phyloP scores from a whole-genome alignment of 148 eudicot genomes.

The Spergularia marina region DNA sequence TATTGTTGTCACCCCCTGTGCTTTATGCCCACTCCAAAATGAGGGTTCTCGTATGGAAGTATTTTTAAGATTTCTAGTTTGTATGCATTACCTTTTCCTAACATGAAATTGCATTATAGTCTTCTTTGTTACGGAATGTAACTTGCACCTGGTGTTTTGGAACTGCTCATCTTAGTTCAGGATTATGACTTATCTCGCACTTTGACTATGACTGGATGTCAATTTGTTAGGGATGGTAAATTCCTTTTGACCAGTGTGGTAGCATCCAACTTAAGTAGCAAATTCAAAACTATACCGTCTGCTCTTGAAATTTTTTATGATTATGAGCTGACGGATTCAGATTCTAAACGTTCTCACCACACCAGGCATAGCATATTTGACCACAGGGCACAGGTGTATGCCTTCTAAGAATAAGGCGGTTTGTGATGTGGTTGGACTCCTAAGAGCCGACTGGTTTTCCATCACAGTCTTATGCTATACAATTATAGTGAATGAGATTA shows the following conservation, averaged over 20 bases:
- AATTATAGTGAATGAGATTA: too few relatives aligned
- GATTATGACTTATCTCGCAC: background rate
- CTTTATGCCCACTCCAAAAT: background rate
- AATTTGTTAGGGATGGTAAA: background rate
- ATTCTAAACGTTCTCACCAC: too few relatives aligned
- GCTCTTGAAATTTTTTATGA: background rate
- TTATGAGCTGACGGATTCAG: too few relatives aligned
- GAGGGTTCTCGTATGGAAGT: background rate
- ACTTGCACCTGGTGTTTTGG: background rate
- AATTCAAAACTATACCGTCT: background rate
- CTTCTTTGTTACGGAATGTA: background rate
- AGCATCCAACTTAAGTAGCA: background rate
- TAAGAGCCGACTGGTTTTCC: too few relatives aligned
- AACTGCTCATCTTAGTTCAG: background rate
- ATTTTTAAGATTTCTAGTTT: background rate
- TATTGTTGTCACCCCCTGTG: background rate
- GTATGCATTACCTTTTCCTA: background rate
- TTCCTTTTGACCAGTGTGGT: background rate
- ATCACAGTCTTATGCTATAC: too few relatives aligned
- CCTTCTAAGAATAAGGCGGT: too few relatives aligned
- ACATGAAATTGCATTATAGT: background rate
- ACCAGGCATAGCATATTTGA: too few relatives aligned
- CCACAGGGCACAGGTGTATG: too few relatives aligned
- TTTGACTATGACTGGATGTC: background rate
- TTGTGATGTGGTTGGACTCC: too few relatives aligned